Conservation (phyloP, 768 basidiomycete genomes). For the Naganishia antarctica region DNA sequence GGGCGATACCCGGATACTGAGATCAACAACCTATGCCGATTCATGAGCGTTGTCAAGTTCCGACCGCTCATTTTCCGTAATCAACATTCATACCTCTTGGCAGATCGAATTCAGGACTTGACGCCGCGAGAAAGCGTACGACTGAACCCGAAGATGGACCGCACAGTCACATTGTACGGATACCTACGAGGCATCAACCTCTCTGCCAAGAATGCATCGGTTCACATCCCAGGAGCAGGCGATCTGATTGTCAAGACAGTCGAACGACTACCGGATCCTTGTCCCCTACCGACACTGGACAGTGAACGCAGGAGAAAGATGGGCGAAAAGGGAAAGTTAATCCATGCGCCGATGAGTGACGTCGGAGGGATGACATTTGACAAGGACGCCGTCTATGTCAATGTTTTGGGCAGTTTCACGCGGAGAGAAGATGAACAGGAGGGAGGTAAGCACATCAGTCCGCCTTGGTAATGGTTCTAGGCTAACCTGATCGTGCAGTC, state of each 20-base stretch:
- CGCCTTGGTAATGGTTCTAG: background rate
- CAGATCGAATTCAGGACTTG: slow-evolving; percentile 89
- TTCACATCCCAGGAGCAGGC: slow-evolving; percentile 92
- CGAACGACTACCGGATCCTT: slow-evolving; percentile 79
- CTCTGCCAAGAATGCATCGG: slow-evolving; percentile 55
- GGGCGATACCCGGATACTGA: slow-evolving; percentile 96
- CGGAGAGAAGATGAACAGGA: slow-evolving; percentile 57
- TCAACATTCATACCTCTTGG: slow-evolving; percentile 86
- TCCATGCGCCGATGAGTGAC: slow-evolving; percentile 98
- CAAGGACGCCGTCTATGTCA: slow-evolving; percentile 97
- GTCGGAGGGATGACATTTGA: slow-evolving; percentile 95
- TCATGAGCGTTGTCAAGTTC: slow-evolving; percentile 98
- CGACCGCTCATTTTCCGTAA: slow-evolving; percentile 94
- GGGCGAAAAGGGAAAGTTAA: slow-evolving; percentile 88
- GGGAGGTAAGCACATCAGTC: slow-evolving; percentile 55
- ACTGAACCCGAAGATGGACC: slow-evolving; percentile 78
- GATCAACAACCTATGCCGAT: slow-evolving; percentile 90
- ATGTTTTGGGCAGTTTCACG: slow-evolving; percentile 91
- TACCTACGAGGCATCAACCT: slow-evolving; percentile 72
- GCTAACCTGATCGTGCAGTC: slow-evolving; percentile 51
- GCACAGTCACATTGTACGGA: slow-evolving; percentile 89
- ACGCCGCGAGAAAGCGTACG: slow-evolving; percentile 81
- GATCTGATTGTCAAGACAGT: slow-evolving; percentile 75
- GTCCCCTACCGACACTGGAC: slow-evolving; percentile 84
- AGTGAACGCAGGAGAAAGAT: slow-evolving; percentile 83